Base-by-base conservation (phyloP, 768 basidiomycete species). In the Boletus edulis region DNA sequence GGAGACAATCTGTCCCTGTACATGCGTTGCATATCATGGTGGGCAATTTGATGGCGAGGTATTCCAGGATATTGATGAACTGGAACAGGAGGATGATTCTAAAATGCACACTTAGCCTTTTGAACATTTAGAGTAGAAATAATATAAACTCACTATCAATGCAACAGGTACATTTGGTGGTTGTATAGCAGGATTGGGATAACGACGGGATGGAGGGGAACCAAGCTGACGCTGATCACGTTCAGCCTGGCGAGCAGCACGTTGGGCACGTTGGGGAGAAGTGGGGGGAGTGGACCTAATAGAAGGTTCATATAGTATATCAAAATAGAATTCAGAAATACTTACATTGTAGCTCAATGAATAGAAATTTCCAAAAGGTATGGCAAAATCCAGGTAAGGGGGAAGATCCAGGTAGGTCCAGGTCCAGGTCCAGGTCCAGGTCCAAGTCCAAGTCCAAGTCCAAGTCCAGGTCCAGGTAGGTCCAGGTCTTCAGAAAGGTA, bases 1-100 rank as follows among this genome's bases (percentile, higher is more conserved):
- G 27, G 27, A 27, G 27, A 27, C 27, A 27, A 8, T 8, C 27
- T 8, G 9, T 27, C 7, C 27, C 27, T 27, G 29, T 41, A 22
- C 1, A 49, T 22, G 12, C 4, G 2, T 46, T 53, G 51, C 22
- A 34, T 22, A 1, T 54, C 7, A 47, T 56, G 24, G 42, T 56
- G 27, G 17, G 38, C 51, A 54, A 56, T 54, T 14, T 12, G 15
- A 48, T 54, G 12, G 0, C 3, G 2, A 0, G 45, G 46, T 22
- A 56, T 46, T 0, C 22, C 45, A 53, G 55, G 27, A 54, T 53
- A 56, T 42, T 56, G 51, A 10, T 46, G 1, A 5, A 56, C 18
- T 5, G 32, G 45, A 17, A 56, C 51, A 52, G 50, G 39, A 32
- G 50, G 44, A 52, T 46, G 42, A 0, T 12, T 7, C 55, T 53